Conservation (phyloP, 176 grass and related monocot species). For the Pontederia paniculata region DNA sequence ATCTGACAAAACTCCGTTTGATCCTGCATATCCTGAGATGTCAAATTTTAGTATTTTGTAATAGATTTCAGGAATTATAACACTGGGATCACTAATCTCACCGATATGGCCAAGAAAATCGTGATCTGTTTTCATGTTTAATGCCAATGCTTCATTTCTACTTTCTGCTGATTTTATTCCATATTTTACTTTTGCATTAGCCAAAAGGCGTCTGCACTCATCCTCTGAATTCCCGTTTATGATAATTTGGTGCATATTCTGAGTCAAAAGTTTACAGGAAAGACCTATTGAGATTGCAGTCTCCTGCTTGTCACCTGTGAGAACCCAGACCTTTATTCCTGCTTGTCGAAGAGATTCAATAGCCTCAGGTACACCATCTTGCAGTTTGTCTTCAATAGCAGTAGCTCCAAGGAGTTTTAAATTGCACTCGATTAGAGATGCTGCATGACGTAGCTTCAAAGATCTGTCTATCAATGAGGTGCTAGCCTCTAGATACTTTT, state of each 20-base stretch:
- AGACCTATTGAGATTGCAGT: conserved; percentile 92
- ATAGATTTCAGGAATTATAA: conserved; percentile 22
- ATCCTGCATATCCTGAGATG: conserved; percentile 31
- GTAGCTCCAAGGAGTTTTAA: conserved; percentile 80
- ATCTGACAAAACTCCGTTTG: conserved; percentile 27
- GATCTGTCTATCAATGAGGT: conserved; percentile 79
- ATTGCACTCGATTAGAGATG: conserved; percentile 66
- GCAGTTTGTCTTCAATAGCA: conserved; percentile 88
- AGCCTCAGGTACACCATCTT: conserved; percentile 90
- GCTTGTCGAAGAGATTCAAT: conserved; percentile 83
- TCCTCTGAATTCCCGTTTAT: conserved; percentile 84
- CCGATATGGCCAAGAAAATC: no score
- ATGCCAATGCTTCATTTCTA: neutral
- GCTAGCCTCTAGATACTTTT: conserved; percentile 85
- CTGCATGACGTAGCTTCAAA: conserved; percentile 73
- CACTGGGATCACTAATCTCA: conserved; percentile 7
- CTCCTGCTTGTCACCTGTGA: conserved; percentile 95
- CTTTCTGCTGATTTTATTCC: conserved; percentile 42
- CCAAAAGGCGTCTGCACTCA: conserved; percentile 66
- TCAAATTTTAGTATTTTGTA: conserved; percentile 2
- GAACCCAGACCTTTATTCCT: conserved; percentile 96
- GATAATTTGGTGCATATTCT: conserved; percentile 55
- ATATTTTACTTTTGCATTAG: conserved; percentile 54
- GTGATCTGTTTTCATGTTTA: no score
- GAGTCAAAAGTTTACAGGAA: conserved; percentile 67